Base-by-base conservation (phyloP, 495 filamentous ascomycete genomes). In the Articulospora tetracladia region DNA sequence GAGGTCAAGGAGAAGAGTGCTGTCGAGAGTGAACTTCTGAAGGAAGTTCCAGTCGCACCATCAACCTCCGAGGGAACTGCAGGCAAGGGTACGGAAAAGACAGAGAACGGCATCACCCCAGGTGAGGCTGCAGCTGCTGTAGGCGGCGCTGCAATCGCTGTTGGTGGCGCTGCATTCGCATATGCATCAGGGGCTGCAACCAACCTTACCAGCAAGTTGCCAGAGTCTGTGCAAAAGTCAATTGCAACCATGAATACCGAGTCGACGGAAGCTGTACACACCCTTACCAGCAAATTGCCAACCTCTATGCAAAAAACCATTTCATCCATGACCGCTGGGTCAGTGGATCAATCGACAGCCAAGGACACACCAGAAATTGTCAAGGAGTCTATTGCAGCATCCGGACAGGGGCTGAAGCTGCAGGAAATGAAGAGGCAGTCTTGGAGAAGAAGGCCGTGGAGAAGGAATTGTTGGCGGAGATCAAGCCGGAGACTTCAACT, bases 381-480 rank as follows among this genome's bases (percentile, higher is more conserved):
- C 34, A 88, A 88, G 76, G 80, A 90, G 51, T 92, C 89, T 1
- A 76, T 91, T 27, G 68, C 77, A 41, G 79, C 86, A 63, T 83
- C 90, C 17, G 79, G 86, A 49, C 64, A 75, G 76, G 76, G 48
- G 86, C 90, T 27, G 90, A 95, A 72, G 90, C 90, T 19, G 83
- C 87, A 23, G 84, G 81, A 25, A 84, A 85, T 70, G 73, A 80
- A 17, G 79, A 79, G 44, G 84, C 83, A 3, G 88, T 94, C 10
- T 80, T 83, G 57, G 89, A 92, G 69, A 96, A 96, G 83, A 84
- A 83, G 69, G 85, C 80, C 19, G 76, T 90, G 30, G 91, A 93
- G 73, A 66, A 82, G 22, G 85, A 92, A 72, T 74, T 92, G 1
- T 85, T 51, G 58, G 67, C 50, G 49, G 79, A 81, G 55, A 76